phyloP scores from a whole-genome alignment of 345 rosid genomes.

The Barbarea vulgaris region DNA sequence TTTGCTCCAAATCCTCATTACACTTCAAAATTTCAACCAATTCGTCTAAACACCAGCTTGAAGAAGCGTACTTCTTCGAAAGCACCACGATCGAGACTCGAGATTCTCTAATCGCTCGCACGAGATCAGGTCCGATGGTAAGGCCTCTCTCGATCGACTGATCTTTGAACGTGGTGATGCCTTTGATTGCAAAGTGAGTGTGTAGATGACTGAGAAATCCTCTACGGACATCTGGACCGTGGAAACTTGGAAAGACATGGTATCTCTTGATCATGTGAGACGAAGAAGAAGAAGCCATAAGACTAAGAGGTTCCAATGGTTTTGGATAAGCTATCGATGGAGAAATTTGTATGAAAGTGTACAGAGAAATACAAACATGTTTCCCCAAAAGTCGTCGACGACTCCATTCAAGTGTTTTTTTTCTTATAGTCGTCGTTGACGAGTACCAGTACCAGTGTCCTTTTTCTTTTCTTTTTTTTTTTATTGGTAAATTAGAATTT shows the following conservation, averaged over 20 bases:
- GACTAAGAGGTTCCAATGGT: background rate
- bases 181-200: background rate
- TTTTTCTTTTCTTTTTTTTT: too few species aligned
- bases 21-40: constrained; percentile 12
- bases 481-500: too few species aligned
- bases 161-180: background rate
- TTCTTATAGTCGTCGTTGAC: too few species aligned
- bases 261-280: background rate
- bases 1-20: background rate
- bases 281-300: background rate
- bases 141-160: constrained; percentile 1
- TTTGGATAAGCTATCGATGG: too few species aligned
- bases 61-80: constrained; percentile 11
- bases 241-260: constrained; percentile 15
- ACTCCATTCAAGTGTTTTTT: too few species aligned
- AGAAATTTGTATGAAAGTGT: background rate
- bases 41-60: constrained; percentile 22
- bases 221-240: constrained; percentile 11
- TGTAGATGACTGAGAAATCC: constrained; percentile 15
- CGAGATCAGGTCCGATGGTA: background rate
- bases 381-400: too few species aligned
- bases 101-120: constrained; percentile 1
- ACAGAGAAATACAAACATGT: background rate
- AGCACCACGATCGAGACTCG: background rate
- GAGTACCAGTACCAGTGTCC: too few species aligned